These are phyloP conservation scores for Ricinus communis DNA, from an alignment of 345 rosid species.

Conservation along the genomic window DNA sequence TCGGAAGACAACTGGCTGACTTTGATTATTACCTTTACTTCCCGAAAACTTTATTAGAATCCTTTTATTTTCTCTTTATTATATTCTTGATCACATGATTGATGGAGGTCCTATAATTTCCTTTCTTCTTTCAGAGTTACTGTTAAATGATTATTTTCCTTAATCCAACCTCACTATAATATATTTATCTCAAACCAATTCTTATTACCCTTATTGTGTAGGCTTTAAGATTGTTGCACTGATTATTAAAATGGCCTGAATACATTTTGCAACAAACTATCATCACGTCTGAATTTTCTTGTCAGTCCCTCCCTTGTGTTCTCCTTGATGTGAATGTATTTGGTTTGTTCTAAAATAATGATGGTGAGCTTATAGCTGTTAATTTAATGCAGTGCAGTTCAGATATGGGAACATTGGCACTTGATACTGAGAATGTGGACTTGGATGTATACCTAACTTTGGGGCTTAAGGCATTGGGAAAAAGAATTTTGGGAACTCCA, in stretches of 20 bases:
- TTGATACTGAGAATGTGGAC: constrained; percentile 32
- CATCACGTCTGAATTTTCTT: not conserved
- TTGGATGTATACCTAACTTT: constrained; percentile 46
- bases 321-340: constrained; percentile 1
- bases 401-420: constrained; percentile 51
- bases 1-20: too few species aligned
- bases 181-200: not conserved
- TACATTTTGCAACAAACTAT: not conserved
- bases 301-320: not conserved
- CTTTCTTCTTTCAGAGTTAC: not conserved
- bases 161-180: not conserved
- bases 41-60: too few species aligned
- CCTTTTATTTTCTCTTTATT: too few species aligned
- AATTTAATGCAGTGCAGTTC: constrained; percentile 23
- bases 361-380: constrained; percentile 17
- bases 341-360: not conserved
- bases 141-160: not conserved
- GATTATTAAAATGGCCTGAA: not conserved
- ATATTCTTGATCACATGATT: not conserved
- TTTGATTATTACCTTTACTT: too few species aligned
- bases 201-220: not conserved
- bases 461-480: constrained; percentile 56
- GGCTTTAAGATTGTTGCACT: not conserved
- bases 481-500: constrained; percentile 45
- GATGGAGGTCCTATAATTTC: not conserved